Conservation (phyloP, 140 eudicot genomes). For the Bidens hawaiensis region DNA sequence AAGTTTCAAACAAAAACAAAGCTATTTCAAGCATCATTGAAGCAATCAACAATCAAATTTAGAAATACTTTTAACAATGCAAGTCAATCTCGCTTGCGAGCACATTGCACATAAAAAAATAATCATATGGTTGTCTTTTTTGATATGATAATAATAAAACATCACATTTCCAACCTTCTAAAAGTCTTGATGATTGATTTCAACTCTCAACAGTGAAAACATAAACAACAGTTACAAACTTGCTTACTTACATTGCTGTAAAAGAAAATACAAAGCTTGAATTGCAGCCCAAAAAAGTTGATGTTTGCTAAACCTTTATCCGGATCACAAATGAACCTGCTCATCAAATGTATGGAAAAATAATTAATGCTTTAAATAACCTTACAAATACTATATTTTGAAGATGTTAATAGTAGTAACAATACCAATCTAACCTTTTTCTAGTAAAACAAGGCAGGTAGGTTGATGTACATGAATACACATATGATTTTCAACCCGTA, state of each 20-base stretch:
- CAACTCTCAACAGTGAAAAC: conserved; percentile 4
- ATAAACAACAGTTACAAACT: conserved; percentile 13
- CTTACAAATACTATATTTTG: not conserved
- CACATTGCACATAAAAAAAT: conserved; percentile 9
- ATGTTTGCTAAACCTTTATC: conserved; percentile 35
- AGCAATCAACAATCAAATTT: conserved; percentile 8
- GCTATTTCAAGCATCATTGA: not conserved
- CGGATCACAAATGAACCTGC: conserved; percentile 44
- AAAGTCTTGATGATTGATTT: not conserved
- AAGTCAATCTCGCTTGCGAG: not conserved
- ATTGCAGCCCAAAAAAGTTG: conserved; percentile 5
- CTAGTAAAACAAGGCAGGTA: not conserved
- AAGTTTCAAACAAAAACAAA: not conserved
- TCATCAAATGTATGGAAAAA: conserved; percentile 17
- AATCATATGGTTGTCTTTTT: not conserved
- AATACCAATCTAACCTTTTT: not conserved
- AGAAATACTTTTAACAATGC: not conserved
- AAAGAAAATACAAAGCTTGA: conserved; percentile 5
- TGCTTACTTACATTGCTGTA: conserved; percentile 29
- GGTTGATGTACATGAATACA: not conserved
- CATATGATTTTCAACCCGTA: not conserved
- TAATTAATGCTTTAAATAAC: not conserved
- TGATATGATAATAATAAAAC: conserved; percentile 8
- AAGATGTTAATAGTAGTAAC: not conserved
- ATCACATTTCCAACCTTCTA: conserved; percentile 12